A percentile compares a stretch with the other conserved stretches of the same genome.
These are phyloP conservation scores for Mucor sp. DNA, from an alignment of 371 early-diverging fungal genomes.

Conservation along the genomic window DNA sequence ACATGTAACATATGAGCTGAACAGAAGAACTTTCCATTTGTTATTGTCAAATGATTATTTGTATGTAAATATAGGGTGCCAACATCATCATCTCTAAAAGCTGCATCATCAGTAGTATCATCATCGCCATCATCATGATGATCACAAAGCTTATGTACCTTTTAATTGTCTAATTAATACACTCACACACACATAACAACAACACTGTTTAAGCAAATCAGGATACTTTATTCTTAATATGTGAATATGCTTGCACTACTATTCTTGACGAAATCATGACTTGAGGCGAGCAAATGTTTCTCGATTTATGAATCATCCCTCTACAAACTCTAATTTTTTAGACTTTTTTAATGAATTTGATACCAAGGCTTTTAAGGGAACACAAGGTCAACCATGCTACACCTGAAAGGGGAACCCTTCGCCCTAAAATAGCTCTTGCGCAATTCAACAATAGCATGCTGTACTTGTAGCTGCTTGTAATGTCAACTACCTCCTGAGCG, in stretches of 20 bases:
- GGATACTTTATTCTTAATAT: background rate
- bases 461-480: background rate
- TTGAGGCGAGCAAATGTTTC: background rate
- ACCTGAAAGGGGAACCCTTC: background rate
- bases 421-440: background rate
- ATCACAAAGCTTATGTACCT: background rate
- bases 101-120: background rate
- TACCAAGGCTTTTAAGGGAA: background rate
- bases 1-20: background rate
- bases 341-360: background rate
- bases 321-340: background rate
- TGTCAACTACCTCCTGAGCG: too few species aligned
- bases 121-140: background rate
- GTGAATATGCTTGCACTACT: background rate
- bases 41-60: background rate
- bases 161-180: background rate
- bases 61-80: background rate
- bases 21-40: background rate
- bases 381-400: background rate
- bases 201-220: background rate
- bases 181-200: background rate
- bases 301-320: background rate
- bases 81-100: background rate
- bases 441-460: background rate
- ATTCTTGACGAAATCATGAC: background rate